phyloP scores from a whole-genome alignment of 2,329 filamentous ascomycete genomes.

The Geosmithia putterillii region DNA sequence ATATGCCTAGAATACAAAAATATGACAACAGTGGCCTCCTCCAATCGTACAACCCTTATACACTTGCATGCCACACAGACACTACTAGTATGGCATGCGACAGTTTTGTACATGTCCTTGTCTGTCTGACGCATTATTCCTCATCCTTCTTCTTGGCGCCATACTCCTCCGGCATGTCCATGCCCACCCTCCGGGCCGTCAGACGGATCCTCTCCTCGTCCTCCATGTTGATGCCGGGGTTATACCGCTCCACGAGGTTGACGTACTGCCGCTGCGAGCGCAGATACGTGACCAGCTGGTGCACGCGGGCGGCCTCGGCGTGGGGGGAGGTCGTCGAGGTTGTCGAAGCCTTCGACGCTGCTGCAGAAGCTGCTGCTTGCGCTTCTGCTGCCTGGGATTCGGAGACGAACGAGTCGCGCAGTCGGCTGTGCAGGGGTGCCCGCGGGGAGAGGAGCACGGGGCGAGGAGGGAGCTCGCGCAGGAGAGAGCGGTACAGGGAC shows the following conservation, averaged over 20 bases:
- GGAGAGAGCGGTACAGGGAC: constrained; percentile 74
- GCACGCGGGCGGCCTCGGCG: constrained; percentile 23
- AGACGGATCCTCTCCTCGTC: constrained; percentile 74
- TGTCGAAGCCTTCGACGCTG: constrained; percentile 53
- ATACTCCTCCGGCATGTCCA: constrained; percentile 68
- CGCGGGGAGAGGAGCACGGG: constrained; percentile 41
- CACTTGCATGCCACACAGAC: too few species aligned
- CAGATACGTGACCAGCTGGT: constrained; percentile 71
- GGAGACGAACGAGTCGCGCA: constrained; percentile 50
- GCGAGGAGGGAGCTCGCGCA: constrained; percentile 77
- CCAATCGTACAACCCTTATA: too few species aligned
- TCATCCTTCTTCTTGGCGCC: constrained; percentile 1
- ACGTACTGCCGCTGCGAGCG: constrained; percentile 77
- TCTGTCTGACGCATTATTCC: not conserved
- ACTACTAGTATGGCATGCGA: too few species aligned
- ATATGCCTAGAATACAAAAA: too few species aligned
- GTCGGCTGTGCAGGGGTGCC: constrained; percentile 56
- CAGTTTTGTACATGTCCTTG: not conserved
- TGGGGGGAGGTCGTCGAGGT: constrained; percentile 23
- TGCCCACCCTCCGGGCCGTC: constrained; percentile 77
- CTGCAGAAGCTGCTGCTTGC: constrained; percentile 15
- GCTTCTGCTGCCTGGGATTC: constrained; percentile 11
- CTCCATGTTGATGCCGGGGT: constrained; percentile 81
- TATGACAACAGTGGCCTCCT: too few species aligned
- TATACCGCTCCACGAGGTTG: constrained; percentile 78